phyloP scores from a whole-genome alignment of 352 stramenopile genomes.

The Pythium folliculosum region DNA sequence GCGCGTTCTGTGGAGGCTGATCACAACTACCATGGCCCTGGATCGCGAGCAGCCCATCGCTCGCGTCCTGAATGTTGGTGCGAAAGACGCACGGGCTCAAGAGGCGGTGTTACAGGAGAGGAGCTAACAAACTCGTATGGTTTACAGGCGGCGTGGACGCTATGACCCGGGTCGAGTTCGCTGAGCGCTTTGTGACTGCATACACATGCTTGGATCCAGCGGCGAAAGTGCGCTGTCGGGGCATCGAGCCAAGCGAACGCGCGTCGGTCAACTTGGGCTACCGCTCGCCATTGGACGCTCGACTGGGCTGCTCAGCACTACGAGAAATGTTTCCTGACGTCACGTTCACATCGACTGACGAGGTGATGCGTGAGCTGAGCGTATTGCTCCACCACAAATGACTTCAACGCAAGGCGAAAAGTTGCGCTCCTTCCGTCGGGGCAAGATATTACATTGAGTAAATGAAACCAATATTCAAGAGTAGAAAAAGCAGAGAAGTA shows the following conservation, averaged over 20 bases:
- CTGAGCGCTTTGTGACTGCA: constrained; percentile 31
- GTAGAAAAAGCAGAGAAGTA: background rate
- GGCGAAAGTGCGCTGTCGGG: background rate
- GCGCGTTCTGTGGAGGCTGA: constrained; percentile 36
- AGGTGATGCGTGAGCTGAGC: constrained; percentile 14
- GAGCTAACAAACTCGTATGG: too few relatives aligned
- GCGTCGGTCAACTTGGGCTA: constrained; percentile 48
- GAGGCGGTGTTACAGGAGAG: too few relatives aligned
- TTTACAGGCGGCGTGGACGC: constrained; percentile 43
- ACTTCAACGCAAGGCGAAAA: background rate
- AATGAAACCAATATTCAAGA: background rate
- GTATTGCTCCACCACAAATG: background rate
- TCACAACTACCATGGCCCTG: constrained; percentile 5
- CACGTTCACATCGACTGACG: constrained; percentile 1
- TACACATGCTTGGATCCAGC: constrained; percentile 13
- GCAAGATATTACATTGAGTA: constrained; percentile 1
- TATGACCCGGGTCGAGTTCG: constrained; percentile 53
- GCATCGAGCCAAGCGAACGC: constrained; percentile 34
- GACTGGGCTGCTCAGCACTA: constrained; percentile 38
- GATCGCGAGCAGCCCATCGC: background rate
- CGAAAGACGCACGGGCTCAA: background rate
- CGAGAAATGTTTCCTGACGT: constrained; percentile 30
- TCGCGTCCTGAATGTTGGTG: constrained; percentile 57
- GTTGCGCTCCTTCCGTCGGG: constrained; percentile 1
- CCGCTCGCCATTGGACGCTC: constrained; percentile 45